Conservation (phyloP, 2,329 filamentous ascomycete species). For the Fusarium algeriense region DNA sequence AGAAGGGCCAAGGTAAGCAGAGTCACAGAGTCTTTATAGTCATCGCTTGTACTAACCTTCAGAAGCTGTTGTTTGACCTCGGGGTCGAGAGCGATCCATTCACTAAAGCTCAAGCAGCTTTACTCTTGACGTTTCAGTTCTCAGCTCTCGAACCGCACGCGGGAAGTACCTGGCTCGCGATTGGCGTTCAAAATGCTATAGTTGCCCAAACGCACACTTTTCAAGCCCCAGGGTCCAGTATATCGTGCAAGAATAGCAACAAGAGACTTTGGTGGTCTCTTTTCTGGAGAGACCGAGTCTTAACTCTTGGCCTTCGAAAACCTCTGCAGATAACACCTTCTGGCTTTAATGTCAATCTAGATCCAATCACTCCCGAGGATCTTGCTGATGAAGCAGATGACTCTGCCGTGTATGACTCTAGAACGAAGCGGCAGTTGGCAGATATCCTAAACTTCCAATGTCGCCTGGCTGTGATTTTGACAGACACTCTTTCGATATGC, state of each 20-base stretch:
- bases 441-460: constrained; percentile 6
- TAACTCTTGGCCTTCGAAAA: constrained; percentile 5
- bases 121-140: constrained; percentile 35
- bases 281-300: constrained; percentile 20
- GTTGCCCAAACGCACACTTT: constrained; percentile 32
- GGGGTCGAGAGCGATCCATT: constrained; percentile 26
- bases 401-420: not conserved
- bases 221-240: constrained; percentile 1
- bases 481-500: constrained; percentile 13
- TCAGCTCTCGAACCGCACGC: constrained; percentile 33
- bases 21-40: accelerated
- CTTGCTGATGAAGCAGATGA: not conserved
- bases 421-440: constrained; percentile 6
- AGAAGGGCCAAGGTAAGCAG: constrained; percentile 21
- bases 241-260: not conserved
- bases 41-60: not conserved
- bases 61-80: constrained; percentile 29
- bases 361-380: not conserved
- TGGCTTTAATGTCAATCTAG: constrained; percentile 6
- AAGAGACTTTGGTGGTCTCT: constrained; percentile 35
- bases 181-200: constrained; percentile 29
- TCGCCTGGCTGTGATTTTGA: constrained; percentile 3
- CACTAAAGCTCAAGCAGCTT: constrained; percentile 26
- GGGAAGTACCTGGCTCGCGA: constrained; percentile 35
- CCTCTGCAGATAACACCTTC: constrained; percentile 16